These are phyloP conservation scores for Favolaschia claudopus DNA, from an alignment of 768 basidiomycete species.

Conservation along the genomic window DNA sequence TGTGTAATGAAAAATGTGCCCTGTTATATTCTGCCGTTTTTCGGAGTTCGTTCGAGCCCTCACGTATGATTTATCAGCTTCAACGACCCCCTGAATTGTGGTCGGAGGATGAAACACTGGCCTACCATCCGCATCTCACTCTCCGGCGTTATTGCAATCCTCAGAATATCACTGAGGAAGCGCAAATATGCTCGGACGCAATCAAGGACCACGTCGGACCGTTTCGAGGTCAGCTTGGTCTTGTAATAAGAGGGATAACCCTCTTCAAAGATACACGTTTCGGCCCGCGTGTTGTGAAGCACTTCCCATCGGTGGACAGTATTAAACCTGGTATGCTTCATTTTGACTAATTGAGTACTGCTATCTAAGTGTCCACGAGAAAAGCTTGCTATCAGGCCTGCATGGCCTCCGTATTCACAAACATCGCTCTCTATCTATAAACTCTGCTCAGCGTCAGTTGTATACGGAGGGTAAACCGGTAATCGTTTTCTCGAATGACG, in stretches of 20 bases:
- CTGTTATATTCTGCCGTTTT: background rate
- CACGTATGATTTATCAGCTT: too few species aligned
- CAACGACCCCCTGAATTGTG: background rate
- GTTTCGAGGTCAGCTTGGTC: background rate
- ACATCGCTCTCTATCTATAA: too few species aligned
- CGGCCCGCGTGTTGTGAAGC: background rate
- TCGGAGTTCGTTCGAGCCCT: too few species aligned
- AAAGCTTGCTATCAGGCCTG: too few species aligned
- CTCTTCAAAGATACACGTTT: background rate
- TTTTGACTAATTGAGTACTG: too few species aligned
- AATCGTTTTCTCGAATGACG: too few species aligned
- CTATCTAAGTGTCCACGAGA: too few species aligned
- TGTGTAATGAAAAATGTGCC: constrained; percentile 3
- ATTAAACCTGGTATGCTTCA: too few species aligned
- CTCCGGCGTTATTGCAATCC: background rate
- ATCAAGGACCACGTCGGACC: background rate
- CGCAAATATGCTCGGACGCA: background rate
- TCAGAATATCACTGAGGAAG: background rate
- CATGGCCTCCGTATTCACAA: too few species aligned
- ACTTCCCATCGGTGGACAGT: too few species aligned
- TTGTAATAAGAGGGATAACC: constrained; percentile 5
- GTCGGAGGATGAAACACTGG: background rate
- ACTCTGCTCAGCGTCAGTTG: too few species aligned
- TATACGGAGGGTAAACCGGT: too few species aligned
- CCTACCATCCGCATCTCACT: constrained; percentile 5